Conservation (phyloP, 176 grass and related monocot species). For the Canna indica region DNA sequence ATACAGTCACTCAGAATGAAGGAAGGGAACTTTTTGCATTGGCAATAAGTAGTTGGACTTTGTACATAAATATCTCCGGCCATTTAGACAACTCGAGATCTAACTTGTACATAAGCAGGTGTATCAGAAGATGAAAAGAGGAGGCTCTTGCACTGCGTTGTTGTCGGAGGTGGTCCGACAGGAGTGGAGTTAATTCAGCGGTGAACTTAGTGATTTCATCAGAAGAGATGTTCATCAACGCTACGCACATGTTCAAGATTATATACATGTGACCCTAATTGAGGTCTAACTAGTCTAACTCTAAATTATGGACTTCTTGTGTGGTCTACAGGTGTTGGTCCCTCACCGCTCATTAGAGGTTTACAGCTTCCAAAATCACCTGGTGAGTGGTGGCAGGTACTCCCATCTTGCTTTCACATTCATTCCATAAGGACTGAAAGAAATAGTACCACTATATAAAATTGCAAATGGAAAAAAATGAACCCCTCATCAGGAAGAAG, state of each 20-base stretch:
- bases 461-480: not conserved
- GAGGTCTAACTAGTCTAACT: no score
- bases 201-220: slow-evolving; percentile 99
- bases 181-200: slow-evolving; percentile 99
- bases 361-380: slow-evolving; percentile 76
- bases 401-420: not conserved
- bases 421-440: no score
- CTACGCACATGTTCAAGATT: slow-evolving; percentile 92
- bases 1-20: no score
- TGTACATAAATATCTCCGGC: no score
- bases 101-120: no score
- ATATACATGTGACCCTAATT: slow-evolving; percentile 83
- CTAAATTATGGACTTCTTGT: slow-evolving; percentile 88
- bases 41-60: no score
- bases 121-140: slow-evolving; percentile 65
- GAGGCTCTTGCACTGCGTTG: slow-evolving; percentile 86
- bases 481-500: not conserved
- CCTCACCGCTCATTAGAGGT: slow-evolving; percentile 57
- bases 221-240: slow-evolving; percentile 73
- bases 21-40: no score
- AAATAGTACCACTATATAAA: not conserved
- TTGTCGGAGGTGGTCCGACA: slow-evolving; percentile 95
- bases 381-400: slow-evolving; percentile 79
- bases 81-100: no score
- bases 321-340: slow-evolving; percentile 92